Percentiles rank a stretch among this genome's conserved stretches.
phyloP scores from a whole-genome alignment of 2,329 filamentous ascomycete genomes.

The Chrysosporium queenslandicum region DNA sequence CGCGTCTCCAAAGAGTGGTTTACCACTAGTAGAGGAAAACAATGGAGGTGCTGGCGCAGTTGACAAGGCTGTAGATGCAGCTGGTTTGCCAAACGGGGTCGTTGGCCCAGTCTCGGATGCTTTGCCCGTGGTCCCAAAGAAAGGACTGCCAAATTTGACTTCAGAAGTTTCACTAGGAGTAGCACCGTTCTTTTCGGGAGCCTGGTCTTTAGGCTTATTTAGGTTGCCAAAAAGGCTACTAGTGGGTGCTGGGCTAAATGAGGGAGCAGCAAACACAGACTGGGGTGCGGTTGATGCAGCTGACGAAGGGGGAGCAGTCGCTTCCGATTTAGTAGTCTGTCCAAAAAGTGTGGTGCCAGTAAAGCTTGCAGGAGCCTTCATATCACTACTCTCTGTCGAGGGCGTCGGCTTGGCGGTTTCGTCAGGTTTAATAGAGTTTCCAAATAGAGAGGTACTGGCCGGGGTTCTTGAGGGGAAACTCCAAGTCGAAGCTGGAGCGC shows the following conservation, averaged over 20 bases:
- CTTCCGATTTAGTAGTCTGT: slow-evolving; percentile 1
- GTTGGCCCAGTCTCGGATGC: not conserved
- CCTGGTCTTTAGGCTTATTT: slow-evolving; percentile 7
- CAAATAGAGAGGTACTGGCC: not conserved
- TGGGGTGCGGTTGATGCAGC: not conserved
- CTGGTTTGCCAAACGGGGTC: not conserved
- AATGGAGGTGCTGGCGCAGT: not conserved
- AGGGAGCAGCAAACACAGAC: slow-evolving; percentile 6
- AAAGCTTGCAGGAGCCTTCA: not conserved
- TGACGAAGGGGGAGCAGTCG: not conserved
- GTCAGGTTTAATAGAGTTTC: not conserved
- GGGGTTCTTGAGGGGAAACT: slow-evolving; percentile 1
- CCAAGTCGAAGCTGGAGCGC: slow-evolving; percentile 1
- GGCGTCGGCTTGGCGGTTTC: not conserved
- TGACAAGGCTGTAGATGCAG: not conserved
- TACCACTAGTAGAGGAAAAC: not conserved
- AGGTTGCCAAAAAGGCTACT: slow-evolving; percentile 8
- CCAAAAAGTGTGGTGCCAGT: slow-evolving; percentile 12
- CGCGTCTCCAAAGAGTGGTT: not conserved
- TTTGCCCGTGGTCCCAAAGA: slow-evolving; percentile 7
- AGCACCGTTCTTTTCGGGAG: not conserved
- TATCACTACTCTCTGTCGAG: not conserved
- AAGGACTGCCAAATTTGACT: slow-evolving; percentile 4
- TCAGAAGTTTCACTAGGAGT: not conserved
- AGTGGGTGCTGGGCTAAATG: not conserved